Base-by-base conservation (phyloP, 2,329 filamentous ascomycete species). In the Scedosporium boydii region DNA sequence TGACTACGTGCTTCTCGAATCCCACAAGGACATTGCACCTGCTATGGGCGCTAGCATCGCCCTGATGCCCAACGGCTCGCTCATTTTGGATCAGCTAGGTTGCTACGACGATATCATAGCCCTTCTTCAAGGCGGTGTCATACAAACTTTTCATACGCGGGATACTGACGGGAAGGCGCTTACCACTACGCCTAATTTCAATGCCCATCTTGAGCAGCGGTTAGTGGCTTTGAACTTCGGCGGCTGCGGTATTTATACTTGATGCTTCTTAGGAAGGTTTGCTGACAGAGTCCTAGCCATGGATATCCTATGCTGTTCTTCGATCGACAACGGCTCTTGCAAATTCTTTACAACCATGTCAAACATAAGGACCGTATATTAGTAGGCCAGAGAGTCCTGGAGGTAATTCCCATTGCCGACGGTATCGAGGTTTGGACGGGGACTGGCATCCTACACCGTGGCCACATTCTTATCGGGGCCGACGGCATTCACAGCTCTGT, bases 1-100 rank as follows among this genome's bases (percentile, higher is more conserved):
- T 62, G 76, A 82, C 64, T 83, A 78, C 66, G 63, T 81, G 2
- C 63, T 84, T 0, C 72, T 85, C 0, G 81, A 85, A 64, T 69
- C 70, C 0, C 69, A 77, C 56, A 27, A 64, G 0, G 67, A 73
- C 0, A 75, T 83, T 23, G 75, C 75, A 0, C 79, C 80, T 0
- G 70, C 76, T 21, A 69, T 77, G 0, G 82, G 82, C 0, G 80
- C 80, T 0, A 76, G 74, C 3, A 79, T 85, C 29, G 78, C 73
- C 1, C 65, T 83, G 0, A 64, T 74, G 0, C 71, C 80, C 0
- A 72, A 78, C 18, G 77, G 77, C 0, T 63, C 69, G 3, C 72
- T 76, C 0, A 77, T 84, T 6, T 67, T 83, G 0, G 80, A 83
- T 59, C 82, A 85, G 67, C 67, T 84, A 0, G 67, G 66, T 1